Base-by-base conservation (phyloP, 768 basidiomycete genomes). In the Kondoa subrosea region DNA sequence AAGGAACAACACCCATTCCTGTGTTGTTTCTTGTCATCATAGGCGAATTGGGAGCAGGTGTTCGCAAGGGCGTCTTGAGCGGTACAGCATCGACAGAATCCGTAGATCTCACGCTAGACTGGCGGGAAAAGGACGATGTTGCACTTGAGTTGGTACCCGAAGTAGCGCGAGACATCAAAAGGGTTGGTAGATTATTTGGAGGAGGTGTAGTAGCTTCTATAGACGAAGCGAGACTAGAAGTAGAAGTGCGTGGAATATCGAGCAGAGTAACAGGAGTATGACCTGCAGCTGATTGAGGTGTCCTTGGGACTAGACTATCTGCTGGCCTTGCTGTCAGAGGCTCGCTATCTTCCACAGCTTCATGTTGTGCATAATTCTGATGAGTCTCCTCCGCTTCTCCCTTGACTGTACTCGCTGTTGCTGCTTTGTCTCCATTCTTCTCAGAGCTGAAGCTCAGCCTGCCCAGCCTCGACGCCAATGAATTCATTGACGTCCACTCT, bases 21-120 rank as follows among this genome's bases (percentile, higher is more conserved):
- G 25, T 59, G 14, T 59, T 25, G 8, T 27, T 16, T 32, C 61
- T 63, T 3, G 61, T 31, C 61, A 33, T 63, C 16, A 59, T 29
- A 2, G 65, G 62, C 8, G 62, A 57, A 12, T 16, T 29, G 14
- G 21, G 29, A 8, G 50, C 68, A 3, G 64, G 66, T 12, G 68
- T 66, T 4, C 68, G 64, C 29, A 69, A 40, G 4, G 69, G 69
- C 12, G 69, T 66, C 65, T 68, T 69, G 65, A 67, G 63, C 21
- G 66, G 67, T 26, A 66, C 65, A 8, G 68, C 69, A 34, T 67
- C 50, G 1, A 69, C 69, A 1, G 67, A 67, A 34, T 50, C 50
- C 27, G 67, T 68, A 29, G 69, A 69, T 16, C 65, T 60, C 1
- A 65, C 66, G 58, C 65, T 4, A 17, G 69, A 69, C 1, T 58